Percentiles rank a stretch among this genome's conserved stretches.
Evolutionary conservation across 495 filamentous ascomycete genomes (phyloP).

Genomic region (Penicillium diatomitis): DNA sequence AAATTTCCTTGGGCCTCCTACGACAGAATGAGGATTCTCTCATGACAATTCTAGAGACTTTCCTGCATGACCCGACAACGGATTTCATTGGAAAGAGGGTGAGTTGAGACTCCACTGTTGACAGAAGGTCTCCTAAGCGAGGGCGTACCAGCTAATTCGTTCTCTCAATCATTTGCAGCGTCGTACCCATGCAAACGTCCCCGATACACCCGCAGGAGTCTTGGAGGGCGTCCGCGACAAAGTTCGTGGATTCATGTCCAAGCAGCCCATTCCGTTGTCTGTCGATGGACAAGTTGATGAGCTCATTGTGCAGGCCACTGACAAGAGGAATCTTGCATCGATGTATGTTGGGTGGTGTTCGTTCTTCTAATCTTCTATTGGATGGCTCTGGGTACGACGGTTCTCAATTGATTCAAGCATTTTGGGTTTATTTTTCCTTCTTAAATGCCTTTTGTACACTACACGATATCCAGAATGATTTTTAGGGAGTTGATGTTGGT

Average conservation of each 20-base stretch:
- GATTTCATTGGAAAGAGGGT: conserved; percentile 78
- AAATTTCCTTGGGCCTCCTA: conserved; percentile 75
- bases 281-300: conserved; percentile 95
- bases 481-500: too few relatives aligned
- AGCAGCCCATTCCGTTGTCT: conserved; percentile 81
- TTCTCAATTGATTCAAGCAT: too few relatives aligned
- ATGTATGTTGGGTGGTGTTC: conserved; percentile 99
- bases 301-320: conserved; percentile 74
- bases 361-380: conserved; percentile 53
- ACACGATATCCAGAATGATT: too few relatives aligned
- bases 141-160: conserved; percentile 3
- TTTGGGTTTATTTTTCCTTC: too few relatives aligned
- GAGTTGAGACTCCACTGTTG: conserved; percentile 1
- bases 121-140: background rate
- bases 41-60: conserved; percentile 94
- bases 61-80: conserved; percentile 90
- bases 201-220: conserved; percentile 80
- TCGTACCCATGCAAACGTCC: conserved; percentile 50
- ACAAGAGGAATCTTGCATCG: conserved; percentile 62
- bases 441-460: too few relatives aligned
- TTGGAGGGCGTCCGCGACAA: conserved; percentile 83
- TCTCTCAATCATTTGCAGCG: conserved; percentile 36
- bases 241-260: conserved; percentile 70
- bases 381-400: too few relatives aligned
- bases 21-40: conserved; percentile 88